These are phyloP conservation scores for Pythium dissotocum DNA, from an alignment of 352 stramenopile genomes.

Conservation along the genomic window DNA sequence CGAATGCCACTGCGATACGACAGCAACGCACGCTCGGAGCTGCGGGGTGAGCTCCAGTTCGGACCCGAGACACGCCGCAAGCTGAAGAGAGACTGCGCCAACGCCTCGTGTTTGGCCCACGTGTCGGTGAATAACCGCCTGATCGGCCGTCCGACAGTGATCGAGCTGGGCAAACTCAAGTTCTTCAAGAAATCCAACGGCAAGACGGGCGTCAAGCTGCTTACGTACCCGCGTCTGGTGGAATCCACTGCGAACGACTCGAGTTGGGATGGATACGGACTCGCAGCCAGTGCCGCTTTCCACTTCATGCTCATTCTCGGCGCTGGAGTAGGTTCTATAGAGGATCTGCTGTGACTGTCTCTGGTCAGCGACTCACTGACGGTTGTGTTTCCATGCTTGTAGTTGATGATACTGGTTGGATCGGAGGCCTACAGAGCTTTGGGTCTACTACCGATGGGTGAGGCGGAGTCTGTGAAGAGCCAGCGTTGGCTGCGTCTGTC, in stretches of 20 bases:
- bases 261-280: slow-evolving; percentile 13
- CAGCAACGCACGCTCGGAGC: slow-evolving; percentile 5
- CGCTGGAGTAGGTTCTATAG: slow-evolving; percentile 6
- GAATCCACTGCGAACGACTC: background rate
- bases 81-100: slow-evolving; percentile 15
- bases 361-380: background rate
- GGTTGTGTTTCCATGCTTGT: background rate
- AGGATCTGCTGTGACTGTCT: background rate
- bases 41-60: slow-evolving; percentile 16
- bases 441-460: background rate
- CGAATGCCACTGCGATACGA: slow-evolving; percentile 16
- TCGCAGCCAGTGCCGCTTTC: slow-evolving; percentile 9
- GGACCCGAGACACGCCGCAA: slow-evolving; percentile 11
- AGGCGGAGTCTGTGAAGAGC: background rate
- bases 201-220: slow-evolving; percentile 23
- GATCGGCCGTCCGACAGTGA: slow-evolving; percentile 17
- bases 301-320: slow-evolving; percentile 26
- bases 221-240: slow-evolving; percentile 17
- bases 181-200: slow-evolving; percentile 19
- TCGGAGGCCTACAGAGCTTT: slow-evolving; percentile 17
- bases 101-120: slow-evolving; percentile 19
- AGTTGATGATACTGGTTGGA: slow-evolving; percentile 23
- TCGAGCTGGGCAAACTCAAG: slow-evolving; percentile 24
- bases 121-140: slow-evolving; percentile 22
- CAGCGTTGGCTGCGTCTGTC: slow-evolving; percentile 19